Conservation (phyloP, 208 protist species). For the Acanthamoeba lugdunensis region DNA sequence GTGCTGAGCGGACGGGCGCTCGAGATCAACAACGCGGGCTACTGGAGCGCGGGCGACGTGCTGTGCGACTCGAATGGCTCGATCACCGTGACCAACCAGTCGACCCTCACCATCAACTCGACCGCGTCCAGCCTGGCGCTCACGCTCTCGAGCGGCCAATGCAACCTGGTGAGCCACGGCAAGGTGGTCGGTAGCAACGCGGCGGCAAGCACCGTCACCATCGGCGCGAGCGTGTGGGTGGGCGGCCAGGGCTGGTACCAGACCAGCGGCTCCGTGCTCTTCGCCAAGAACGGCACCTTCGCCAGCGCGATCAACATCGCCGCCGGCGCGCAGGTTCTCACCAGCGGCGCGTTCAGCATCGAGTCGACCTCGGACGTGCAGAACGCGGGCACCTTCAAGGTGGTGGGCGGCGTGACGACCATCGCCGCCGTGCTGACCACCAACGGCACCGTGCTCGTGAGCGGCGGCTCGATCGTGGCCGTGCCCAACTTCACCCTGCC, state of each 20-base stretch:
- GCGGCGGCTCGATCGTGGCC: conserved; percentile 42
- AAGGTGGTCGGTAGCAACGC: not conserved
- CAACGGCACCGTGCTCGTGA: conserved; percentile 24
- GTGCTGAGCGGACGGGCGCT: conserved; percentile 25
- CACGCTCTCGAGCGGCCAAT: not conserved
- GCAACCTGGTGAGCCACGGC: conserved; percentile 29
- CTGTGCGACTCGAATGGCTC: conserved; percentile 45
- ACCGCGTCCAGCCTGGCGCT: not conserved
- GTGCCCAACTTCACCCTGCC: conserved; percentile 52
- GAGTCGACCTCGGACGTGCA: conserved; percentile 25
- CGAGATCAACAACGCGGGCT: not conserved
- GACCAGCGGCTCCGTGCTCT: not conserved
- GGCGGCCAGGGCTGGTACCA: conserved; percentile 51
- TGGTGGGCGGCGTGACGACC: conserved; percentile 48
- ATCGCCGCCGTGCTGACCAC: conserved; percentile 17
- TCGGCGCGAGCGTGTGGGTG: conserved; percentile 44
- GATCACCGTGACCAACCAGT: conserved; percentile 21
- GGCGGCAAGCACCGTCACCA: not conserved
- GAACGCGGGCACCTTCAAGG: conserved; percentile 12
- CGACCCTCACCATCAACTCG: conserved; percentile 40
- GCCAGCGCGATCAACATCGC: conserved; percentile 38
- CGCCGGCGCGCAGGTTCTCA: not conserved
- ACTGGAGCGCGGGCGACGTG: conserved; percentile 60
- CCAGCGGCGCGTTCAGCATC: conserved; percentile 45
- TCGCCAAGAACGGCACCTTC: conserved; percentile 72